These are phyloP conservation scores for Yamadazyma takamatsuzukensis DNA, from an alignment of 805 yeast genomes.

Conservation along the genomic window DNA sequence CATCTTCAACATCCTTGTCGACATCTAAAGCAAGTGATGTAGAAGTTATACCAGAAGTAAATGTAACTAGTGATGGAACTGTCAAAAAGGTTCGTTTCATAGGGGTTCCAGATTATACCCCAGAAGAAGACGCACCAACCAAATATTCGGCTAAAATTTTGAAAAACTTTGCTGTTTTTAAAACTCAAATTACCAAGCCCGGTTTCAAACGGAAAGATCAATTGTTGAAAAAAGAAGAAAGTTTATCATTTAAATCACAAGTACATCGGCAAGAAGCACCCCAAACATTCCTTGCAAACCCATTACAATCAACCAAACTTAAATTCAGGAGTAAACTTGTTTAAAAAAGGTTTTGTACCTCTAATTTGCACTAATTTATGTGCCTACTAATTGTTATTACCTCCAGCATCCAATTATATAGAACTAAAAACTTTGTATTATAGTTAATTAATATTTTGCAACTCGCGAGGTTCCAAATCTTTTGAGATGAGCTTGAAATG, in stretches of 20 bases:
- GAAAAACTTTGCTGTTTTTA: conserved; percentile 37
- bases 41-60: background rate
- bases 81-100: conserved; percentile 47
- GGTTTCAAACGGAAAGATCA: conserved; percentile 33
- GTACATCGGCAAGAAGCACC: conserved; percentile 2
- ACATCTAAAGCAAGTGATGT: background rate
- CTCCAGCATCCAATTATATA: too few relatives aligned
- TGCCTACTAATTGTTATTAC: too few relatives aligned
- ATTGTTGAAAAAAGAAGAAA: conserved; percentile 37
- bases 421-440: too few relatives aligned
- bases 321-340: conserved; percentile 18
- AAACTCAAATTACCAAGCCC: conserved; percentile 14
- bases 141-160: conserved; percentile 32
- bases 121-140: conserved; percentile 55
- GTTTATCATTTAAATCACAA: conserved; percentile 25
- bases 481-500: background rate
- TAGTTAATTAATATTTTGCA: too few relatives aligned
- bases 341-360: too few relatives aligned
- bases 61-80: background rate
- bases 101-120: conserved; percentile 50
- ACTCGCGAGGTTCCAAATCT: background rate
- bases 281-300: conserved; percentile 2
- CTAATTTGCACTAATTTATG: too few relatives aligned
- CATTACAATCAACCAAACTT: conserved; percentile 13
- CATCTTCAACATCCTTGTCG: background rate